A percentile compares a stretch with the other conserved stretches of the same genome.
These are phyloP conservation scores for Tremella mesenterica DNA, from an alignment of 768 basidiomycete species.

Conservation along the genomic window DNA sequence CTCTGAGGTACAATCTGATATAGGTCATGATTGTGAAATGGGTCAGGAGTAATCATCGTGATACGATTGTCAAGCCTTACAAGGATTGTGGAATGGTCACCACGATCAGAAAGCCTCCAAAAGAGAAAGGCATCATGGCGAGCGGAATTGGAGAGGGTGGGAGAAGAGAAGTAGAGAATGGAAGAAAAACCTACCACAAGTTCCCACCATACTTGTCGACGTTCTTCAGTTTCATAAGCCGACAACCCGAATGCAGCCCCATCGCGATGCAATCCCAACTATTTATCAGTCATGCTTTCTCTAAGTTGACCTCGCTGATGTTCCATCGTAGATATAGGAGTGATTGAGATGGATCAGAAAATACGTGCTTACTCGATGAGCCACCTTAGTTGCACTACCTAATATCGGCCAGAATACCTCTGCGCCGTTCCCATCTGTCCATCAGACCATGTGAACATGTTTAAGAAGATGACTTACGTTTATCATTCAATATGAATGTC, in stretches of 20 bases:
- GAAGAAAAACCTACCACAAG: conserved; percentile 22
- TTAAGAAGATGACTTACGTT: conserved; percentile 18
- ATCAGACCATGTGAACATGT: conserved; percentile 10
- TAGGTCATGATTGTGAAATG: too few species aligned
- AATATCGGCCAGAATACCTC: conserved; percentile 43
- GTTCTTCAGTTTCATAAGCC: conserved; percentile 32
- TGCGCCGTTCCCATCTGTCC: conserved; percentile 31
- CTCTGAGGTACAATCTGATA: too few species aligned
- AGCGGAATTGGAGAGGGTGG: too few species aligned
- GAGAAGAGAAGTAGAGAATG: too few species aligned
- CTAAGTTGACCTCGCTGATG: too few species aligned
- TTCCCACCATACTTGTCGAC: conserved; percentile 43
- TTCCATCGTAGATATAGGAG: neutral
- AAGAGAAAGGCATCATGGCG: too few species aligned
- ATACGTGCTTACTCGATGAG: conserved; percentile 31
- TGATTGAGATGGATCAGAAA: neutral
- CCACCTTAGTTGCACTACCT: conserved; percentile 34
- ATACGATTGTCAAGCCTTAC: too few species aligned
- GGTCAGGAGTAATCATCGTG: too few species aligned
- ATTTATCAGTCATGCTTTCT: too few species aligned
- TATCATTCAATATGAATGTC: conserved; percentile 40
- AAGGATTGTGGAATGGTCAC: too few species aligned
- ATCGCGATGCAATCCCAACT: conserved; percentile 44
- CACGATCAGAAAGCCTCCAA: too few species aligned
- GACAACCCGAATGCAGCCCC: conserved; percentile 38